Conservation (phyloP, 257 asterid genomes). For the Ehretia macrophylla region DNA sequence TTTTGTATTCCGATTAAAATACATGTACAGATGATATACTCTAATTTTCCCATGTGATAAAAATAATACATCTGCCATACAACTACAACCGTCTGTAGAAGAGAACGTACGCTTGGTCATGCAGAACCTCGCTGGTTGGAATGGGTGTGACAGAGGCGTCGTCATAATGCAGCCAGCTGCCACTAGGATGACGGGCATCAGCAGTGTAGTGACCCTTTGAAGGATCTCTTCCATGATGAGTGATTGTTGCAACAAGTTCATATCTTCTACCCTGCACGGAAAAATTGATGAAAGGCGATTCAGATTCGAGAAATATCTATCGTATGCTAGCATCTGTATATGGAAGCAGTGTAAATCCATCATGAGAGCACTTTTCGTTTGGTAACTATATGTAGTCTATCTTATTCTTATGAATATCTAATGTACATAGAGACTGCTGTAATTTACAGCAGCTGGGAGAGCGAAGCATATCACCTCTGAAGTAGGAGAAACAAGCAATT, state of each 20-base stretch:
- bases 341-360: no score
- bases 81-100: slow-evolving; percentile 64
- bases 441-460: no score
- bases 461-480: slow-evolving; percentile 40
- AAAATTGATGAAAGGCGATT: neutral
- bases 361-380: no score
- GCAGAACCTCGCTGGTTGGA: slow-evolving; percentile 56
- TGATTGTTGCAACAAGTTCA: slow-evolving; percentile 72
- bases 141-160: slow-evolving; percentile 60
- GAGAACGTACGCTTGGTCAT: slow-evolving; percentile 70
- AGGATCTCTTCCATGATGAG: slow-evolving; percentile 80
- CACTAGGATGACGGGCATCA: slow-evolving; percentile 73
- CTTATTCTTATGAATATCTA: no score
- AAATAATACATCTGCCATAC: slow-evolving; percentile 16
- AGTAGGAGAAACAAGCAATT: slow-evolving; percentile 57
- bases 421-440: no score
- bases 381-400: no score
- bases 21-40: neutral
- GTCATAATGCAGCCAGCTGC: slow-evolving; percentile 75
- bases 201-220: slow-evolving; percentile 80
- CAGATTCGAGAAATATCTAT: neutral
- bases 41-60: neutral
- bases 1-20: no score
- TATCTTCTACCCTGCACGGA: slow-evolving; percentile 47
- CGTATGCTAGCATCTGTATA: neutral